Evolutionary conservation across 106 monocot genomes (phyloP).

Genomic region (Ottelia alismoides): DNA sequence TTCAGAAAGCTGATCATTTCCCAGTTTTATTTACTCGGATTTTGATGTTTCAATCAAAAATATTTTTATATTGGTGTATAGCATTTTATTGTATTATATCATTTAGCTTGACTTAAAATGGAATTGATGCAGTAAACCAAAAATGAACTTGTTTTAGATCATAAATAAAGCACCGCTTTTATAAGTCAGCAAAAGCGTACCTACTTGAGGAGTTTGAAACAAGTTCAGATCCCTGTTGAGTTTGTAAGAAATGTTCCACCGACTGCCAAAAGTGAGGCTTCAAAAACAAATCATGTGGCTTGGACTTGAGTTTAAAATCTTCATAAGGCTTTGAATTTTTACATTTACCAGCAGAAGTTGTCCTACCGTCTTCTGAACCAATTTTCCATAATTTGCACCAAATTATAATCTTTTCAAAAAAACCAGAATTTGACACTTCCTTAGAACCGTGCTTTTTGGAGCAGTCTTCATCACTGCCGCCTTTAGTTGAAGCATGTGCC

Average conservation of each 20-base stretch:
- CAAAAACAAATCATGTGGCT: slow-evolving; percentile 42
- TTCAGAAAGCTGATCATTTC: too few relatives aligned
- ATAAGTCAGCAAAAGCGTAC: too few relatives aligned
- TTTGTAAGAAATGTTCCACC: slow-evolving; percentile 46
- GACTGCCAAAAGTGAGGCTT: slow-evolving; percentile 61
- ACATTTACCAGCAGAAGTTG: slow-evolving; percentile 3
- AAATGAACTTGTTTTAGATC: too few relatives aligned
- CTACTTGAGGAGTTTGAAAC: too few relatives aligned
- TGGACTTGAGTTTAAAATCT: slow-evolving; percentile 4
- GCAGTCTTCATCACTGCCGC: neutral
- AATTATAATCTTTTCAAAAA: slow-evolving; percentile 20
- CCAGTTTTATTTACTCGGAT: too few relatives aligned
- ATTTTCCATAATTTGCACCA: slow-evolving; percentile 29
- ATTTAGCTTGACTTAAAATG: too few relatives aligned
- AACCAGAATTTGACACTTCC: neutral
- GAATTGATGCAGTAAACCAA: too few relatives aligned
- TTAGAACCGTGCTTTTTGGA: neutral
- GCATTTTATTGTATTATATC: too few relatives aligned
- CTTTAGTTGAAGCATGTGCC: neutral
- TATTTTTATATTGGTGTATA: too few relatives aligned
- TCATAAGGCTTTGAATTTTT: slow-evolving; percentile 1
- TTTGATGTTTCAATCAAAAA: too few relatives aligned
- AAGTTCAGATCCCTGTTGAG: too few relatives aligned
- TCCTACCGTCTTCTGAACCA: slow-evolving; percentile 6
- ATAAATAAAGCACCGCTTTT: too few relatives aligned